phyloP scores from a whole-genome alignment of 2,329 filamentous ascomycete genomes.

The Dactylellina parvicollis region DNA sequence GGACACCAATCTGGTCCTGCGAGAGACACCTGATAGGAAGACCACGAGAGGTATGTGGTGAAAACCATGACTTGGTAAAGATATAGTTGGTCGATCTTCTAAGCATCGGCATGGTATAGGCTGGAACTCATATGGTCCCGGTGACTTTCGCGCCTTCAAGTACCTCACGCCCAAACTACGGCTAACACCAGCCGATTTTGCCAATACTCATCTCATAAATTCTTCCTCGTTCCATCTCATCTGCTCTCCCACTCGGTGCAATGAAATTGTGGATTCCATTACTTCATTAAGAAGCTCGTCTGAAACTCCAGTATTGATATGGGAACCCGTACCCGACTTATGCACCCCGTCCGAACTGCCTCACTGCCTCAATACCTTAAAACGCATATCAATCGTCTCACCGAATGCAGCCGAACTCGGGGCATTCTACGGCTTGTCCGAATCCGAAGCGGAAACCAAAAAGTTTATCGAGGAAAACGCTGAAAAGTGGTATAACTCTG shows the following conservation, averaged over 20 bases:
- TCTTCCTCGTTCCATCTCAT: conserved; percentile 67
- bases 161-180: conserved; percentile 89
- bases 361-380: conserved; percentile 64
- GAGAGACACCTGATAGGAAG: conserved; percentile 72
- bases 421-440: conserved; percentile 75
- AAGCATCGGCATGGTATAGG: conserved; percentile 61
- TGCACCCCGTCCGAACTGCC: conserved; percentile 75
- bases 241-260: conserved; percentile 55
- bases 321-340: conserved; percentile 93
- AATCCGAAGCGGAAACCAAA: conserved; percentile 61
- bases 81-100: conserved; percentile 70
- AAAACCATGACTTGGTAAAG: neutral
- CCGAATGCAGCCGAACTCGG: conserved; percentile 93
- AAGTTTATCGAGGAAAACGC: conserved; percentile 62
- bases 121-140: conserved; percentile 43
- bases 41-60: conserved; percentile 76
- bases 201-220: conserved; percentile 72
- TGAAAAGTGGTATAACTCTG: conserved; percentile 59
- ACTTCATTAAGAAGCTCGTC: conserved; percentile 17
- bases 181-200: conserved; percentile 77
- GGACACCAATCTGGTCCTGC: conserved; percentile 77
- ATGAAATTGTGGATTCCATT: conserved; percentile 48
- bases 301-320: conserved; percentile 73
- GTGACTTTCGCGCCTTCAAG: conserved; percentile 72
- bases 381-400: conserved; percentile 70